Evolutionary conservation across 768 basidiomycete genomes (phyloP), one percentile per base, ranked within the genome.

Genomic region (Hygrocybe coccinea): DNA sequence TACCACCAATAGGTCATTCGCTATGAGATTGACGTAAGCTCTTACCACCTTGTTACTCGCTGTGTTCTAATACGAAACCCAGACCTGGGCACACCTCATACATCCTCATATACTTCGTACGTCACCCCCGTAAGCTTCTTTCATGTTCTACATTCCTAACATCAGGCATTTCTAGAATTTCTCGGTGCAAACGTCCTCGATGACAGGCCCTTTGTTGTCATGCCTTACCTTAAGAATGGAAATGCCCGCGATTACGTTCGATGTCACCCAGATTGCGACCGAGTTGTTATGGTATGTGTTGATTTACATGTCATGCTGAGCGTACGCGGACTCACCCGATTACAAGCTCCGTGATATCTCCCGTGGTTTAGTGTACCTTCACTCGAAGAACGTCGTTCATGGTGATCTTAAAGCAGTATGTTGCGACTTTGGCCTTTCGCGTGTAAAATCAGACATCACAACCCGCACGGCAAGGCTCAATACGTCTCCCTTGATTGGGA

Each of bases 401-500:
- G 62, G 66, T 41, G 55, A 56, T 10, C 58, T 52, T 39, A 57
- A 54, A 5, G 61, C 64, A 5, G 56, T 68, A 5, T 57, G 66
- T 6, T 65, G 65, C 38, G 67, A 68, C 52, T 68, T 68, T 56
- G 67, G 67, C 1, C 60, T 68, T 2, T 57, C 65, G 10, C 60
- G 64, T 22, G 52, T 68, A 41, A 68, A 64, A 44, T 56, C 64
- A 12, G 65, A 68, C 41, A 50, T 60, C 11, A 60, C 58, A 29
- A 64, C 52, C 39, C 56, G 61, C 12, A 57, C 60, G 2, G 48
- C 50, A 11, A 21, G n/a, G 8, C 36, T 36, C 12, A 50, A 46
- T 14, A 21, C 55, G 5, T 10, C 24, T 34, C 11, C 15, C 6
- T 19, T 50, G 11, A 6, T 36, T 14, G 65, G 67, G 5, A 64